Conservation (phyloP, 768 basidiomycete species). For the Trametes cinnabarina region DNA sequence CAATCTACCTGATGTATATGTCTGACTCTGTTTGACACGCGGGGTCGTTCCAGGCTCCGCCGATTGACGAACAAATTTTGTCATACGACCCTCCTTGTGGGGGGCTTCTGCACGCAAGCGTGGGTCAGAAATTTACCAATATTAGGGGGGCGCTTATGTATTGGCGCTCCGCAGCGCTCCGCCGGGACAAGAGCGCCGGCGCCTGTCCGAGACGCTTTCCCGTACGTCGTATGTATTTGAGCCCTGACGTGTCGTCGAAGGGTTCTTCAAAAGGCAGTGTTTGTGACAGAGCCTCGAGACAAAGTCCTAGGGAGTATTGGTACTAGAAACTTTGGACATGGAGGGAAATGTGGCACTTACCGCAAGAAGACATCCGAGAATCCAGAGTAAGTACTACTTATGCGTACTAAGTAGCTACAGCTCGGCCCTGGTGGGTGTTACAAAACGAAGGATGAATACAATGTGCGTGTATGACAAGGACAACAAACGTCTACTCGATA, state of each 20-base stretch:
- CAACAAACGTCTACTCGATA: constrained; percentile 2
- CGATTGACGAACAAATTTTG: background rate
- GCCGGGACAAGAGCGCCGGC: background rate
- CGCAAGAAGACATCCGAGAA: no score
- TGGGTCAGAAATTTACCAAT: background rate
- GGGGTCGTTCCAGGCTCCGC: background rate
- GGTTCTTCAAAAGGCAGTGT: no score
- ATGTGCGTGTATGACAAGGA: background rate
- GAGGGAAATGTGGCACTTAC: no score
- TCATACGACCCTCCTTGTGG: background rate
- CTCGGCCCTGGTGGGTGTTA: background rate
- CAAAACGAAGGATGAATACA: background rate
- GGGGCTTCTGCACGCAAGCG: background rate
- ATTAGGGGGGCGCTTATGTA: constrained; percentile 10
- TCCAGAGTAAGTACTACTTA: no score
- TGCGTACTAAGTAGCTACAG: no score
- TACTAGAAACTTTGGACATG: no score
- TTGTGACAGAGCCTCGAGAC: no score
- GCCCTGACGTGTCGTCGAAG: no score
- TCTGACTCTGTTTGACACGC: background rate
- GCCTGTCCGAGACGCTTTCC: no score
- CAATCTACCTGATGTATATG: background rate
- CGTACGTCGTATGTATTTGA: no score
- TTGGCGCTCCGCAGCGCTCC: background rate
- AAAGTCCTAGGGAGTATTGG: no score